Evolutionary conservation across 2,329 filamentous ascomycete species (phyloP).

Genomic region (Tolypocladium nubicola): DNA sequence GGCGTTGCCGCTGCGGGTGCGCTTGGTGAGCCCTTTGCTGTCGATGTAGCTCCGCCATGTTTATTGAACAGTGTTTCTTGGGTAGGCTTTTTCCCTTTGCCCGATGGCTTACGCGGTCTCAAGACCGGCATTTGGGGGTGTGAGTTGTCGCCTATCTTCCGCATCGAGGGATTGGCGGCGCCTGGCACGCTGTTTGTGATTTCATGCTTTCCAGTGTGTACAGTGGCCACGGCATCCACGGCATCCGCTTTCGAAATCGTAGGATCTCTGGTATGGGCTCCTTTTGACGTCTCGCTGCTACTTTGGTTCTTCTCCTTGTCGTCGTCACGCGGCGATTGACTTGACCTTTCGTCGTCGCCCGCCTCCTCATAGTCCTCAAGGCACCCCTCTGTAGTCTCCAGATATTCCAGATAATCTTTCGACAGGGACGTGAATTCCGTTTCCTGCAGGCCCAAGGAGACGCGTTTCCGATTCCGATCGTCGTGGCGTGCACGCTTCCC

Average conservation of each 20-base stretch:
- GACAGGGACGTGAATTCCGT: slow-evolving; percentile 7
- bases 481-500: slow-evolving; percentile 25
- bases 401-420: slow-evolving; percentile 3
- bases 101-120: neutral
- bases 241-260: too few relatives aligned
- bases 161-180: neutral
- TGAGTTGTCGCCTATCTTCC: neutral
- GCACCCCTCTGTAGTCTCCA: neutral
- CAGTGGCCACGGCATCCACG: too few relatives aligned
- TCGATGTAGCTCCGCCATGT: neutral
- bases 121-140: neutral
- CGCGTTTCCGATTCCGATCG: slow-evolving; percentile 33
- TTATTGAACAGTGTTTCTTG: neutral
- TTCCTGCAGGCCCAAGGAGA: slow-evolving; percentile 20
- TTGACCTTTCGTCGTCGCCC: neutral
- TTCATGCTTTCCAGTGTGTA: neutral
- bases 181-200: neutral
- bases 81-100: neutral
- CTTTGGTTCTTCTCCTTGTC: neutral
- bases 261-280: too few relatives aligned
- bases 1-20: neutral
- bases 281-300: neutral
- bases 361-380: slow-evolving; percentile 3
- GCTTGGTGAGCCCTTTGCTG: too few relatives aligned
- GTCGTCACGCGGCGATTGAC: neutral